Evolutionary conservation across 306 rosid genomes (phyloP).

Genomic region (Urtica urens): DNA sequence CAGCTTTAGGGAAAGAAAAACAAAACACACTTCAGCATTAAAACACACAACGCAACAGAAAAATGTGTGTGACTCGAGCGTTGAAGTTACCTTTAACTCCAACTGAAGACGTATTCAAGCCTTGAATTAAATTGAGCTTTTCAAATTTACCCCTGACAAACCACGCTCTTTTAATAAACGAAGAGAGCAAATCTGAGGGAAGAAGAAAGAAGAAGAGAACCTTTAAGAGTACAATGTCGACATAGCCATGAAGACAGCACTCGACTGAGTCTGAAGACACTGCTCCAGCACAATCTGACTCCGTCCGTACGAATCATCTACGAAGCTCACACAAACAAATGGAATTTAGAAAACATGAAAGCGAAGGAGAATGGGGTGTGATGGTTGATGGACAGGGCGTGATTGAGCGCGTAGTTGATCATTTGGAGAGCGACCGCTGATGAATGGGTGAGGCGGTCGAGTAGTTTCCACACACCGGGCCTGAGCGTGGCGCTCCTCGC

Average conservation of each 20-base stretch:
- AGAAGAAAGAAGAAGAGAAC: too few relatives aligned
- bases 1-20: constrained; percentile 33
- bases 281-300: constrained; percentile 59
- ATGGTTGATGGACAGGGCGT: constrained; percentile 60
- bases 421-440: constrained; percentile 55
- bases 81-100: constrained; percentile 57
- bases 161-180: too few relatives aligned
- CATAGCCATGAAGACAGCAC: constrained; percentile 65
- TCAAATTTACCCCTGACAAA: constrained; percentile 48
- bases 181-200: too few relatives aligned
- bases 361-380: constrained; percentile 14
- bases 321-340: neutral
- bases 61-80: too few relatives aligned
- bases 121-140: constrained; percentile 47
- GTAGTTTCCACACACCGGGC: too few relatives aligned
- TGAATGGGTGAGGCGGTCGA: too few relatives aligned
- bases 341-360: neutral
- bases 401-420: constrained; percentile 65
- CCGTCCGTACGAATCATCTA: constrained; percentile 68
- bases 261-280: too few relatives aligned
- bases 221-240: constrained; percentile 70
- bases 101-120: constrained; percentile 45
- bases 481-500: too few relatives aligned
- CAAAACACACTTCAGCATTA: neutral
- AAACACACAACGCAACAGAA: too few relatives aligned